Evolutionary conservation across 2,329 filamentous ascomycete species (phyloP).

Genomic region (Neopestalotiopsis sp.): DNA sequence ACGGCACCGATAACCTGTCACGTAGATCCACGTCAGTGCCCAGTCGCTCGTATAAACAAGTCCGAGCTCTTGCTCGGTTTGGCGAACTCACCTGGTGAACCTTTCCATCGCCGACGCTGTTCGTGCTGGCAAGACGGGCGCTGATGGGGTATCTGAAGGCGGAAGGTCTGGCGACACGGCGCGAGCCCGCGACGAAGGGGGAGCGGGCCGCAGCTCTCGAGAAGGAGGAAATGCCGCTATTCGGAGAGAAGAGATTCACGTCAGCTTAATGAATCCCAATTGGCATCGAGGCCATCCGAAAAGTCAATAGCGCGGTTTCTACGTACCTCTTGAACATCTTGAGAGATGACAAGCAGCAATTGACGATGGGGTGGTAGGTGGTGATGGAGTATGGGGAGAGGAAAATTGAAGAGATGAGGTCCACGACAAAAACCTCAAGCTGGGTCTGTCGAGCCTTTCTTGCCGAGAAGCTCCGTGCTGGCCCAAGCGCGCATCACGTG

Average conservation of each 20-base stretch:
- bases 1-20: conserved; percentile 96
- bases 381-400: conserved; percentile 44
- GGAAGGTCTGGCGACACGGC: conserved; percentile 63
- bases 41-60: conserved; percentile 14
- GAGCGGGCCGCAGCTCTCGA: conserved; percentile 67
- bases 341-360: conserved; percentile 71
- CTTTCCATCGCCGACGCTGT: conserved; percentile 66
- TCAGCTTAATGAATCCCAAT: conserved; percentile 61
- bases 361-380: conserved; percentile 61
- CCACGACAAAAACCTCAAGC: conserved; percentile 23
- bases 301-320: conserved; percentile 33
- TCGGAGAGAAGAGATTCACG: conserved; percentile 35
- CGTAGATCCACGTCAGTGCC: conserved; percentile 61
- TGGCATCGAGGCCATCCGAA: conserved; percentile 36
- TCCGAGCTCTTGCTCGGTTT: background rate
- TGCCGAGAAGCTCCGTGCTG: conserved; percentile 19
- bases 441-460: conserved; percentile 13
- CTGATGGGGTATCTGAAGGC: conserved; percentile 59
- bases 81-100: conserved; percentile 65
- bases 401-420: conserved; percentile 26
- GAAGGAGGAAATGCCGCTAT: conserved; percentile 70
- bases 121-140: conserved; percentile 64
- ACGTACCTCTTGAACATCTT: conserved; percentile 87
- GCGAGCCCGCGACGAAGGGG: conserved; percentile 61
- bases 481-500: conserved; percentile 16